Conservation (phyloP, 2,329 filamentous ascomycete species). For the Fusarium camptoceras region DNA sequence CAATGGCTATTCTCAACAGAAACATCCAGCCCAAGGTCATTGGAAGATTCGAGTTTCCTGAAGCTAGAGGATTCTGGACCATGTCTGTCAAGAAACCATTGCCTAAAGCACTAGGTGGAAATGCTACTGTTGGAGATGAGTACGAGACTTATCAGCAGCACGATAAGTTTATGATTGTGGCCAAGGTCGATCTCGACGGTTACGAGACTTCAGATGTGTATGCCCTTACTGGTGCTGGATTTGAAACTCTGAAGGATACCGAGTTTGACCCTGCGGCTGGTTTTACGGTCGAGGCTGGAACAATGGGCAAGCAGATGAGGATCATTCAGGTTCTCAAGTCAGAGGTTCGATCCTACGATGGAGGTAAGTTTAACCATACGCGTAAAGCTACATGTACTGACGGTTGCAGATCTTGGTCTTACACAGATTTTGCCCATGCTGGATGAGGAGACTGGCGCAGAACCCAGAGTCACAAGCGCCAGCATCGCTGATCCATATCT, state of each 20-base stretch:
- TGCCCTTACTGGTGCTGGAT: constrained; percentile 75
- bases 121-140: constrained; percentile 64
- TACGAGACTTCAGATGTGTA: constrained; percentile 85
- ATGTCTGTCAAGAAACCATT: constrained; percentile 75
- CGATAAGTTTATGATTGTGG: constrained; percentile 85
- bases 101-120: constrained; percentile 68
- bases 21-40: constrained; percentile 80
- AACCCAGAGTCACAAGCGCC: constrained; percentile 81
- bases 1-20: constrained; percentile 80
- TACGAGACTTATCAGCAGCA: constrained; percentile 71
- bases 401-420: constrained; percentile 78
- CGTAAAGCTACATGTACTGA: constrained; percentile 26
- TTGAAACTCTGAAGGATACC: constrained; percentile 81
- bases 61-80: constrained; percentile 84
- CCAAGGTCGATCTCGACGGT: constrained; percentile 75
- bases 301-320: constrained; percentile 81
- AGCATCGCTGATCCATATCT: constrained; percentile 91
- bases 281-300: constrained; percentile 85
- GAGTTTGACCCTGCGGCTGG: constrained; percentile 94
- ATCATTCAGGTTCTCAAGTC: constrained; percentile 89
- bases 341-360: constrained; percentile 91
- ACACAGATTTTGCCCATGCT: constrained; percentile 93
- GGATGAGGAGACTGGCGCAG: constrained; percentile 87
- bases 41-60: constrained; percentile 77
- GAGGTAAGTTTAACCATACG: constrained; percentile 67